Evolutionary conservation across 495 filamentous ascomycete species (phyloP), one percentile per base, ranked within the genome.

Genomic region (Cercophora sp.): DNA sequence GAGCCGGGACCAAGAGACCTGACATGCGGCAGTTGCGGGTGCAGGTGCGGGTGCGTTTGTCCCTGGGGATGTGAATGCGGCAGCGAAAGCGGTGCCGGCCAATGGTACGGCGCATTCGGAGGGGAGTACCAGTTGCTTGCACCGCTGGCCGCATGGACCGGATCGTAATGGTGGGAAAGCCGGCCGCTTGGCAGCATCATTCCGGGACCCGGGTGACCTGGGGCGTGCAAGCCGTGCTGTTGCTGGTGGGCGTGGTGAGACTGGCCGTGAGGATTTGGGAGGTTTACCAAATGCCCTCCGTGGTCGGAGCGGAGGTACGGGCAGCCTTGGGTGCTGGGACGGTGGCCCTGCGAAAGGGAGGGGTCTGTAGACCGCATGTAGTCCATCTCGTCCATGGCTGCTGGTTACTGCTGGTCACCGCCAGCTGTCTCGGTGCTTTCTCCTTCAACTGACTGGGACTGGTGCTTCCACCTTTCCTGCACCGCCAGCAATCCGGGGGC

Each of bases 331-430:
- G 5, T 32, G 29, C 26, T 42, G 13, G 36, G 5, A 16, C 50
- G 52, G 42, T 40, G 45, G 27, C n/a, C 16, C n/a, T 39, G 27
- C 2, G 44, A 48, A 20, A 48, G 39, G 16, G 52, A 27, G 4
- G 44, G 24, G 8, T 58, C 61, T 37, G 45, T 4, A 32, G 58
- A 58, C 58, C 60, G 52, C 34, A 53, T 8, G 36, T 48, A 60
- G 20, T 60, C 58, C 61, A 60, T 60, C 23, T 56, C 51, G 24
- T 60, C 61, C 41, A 64, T 58, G 10, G 22, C 36, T n/a, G 36
- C 36, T 19, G 36, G 36, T 19, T n/a, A n/a, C n/a, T n/a, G n/a
- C n/a, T n/a, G n/a, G n/a, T 39, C 36, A 39, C 16, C 18, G 36
- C 36, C 36, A 39, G 36, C 36, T 3, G 18, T 39, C 36, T 19